These are phyloP conservation scores for Climacium dendroides DNA, from an alignment of 225 moss, liverwort and hornwort genomes.

Conservation along the genomic window DNA sequence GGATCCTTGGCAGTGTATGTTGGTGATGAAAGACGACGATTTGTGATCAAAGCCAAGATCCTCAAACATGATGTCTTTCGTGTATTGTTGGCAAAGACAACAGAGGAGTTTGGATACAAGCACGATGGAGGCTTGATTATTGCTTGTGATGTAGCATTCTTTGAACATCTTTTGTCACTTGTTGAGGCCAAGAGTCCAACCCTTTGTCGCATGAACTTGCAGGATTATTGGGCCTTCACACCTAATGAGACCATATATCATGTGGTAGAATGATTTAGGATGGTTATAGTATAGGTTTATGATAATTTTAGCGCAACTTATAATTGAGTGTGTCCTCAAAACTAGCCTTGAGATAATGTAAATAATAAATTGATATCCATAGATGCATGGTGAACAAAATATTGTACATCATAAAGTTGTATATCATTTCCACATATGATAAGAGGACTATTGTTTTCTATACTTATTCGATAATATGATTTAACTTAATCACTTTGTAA, in stretches of 20 bases:
- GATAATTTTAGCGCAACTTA: neutral
- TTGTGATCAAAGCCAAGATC: neutral
- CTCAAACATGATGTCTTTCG: conserved; percentile 26
- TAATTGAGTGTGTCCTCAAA: neutral
- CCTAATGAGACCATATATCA: neutral
- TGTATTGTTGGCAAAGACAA: conserved; percentile 37
- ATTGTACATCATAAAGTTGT: neutral
- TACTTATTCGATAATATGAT: neutral
- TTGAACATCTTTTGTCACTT: neutral
- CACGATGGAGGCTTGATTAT: conserved; percentile 52
- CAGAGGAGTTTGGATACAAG: conserved; percentile 42
- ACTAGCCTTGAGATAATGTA: neutral
- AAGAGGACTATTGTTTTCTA: neutral
- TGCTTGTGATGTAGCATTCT: conserved; percentile 17
- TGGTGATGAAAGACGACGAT: neutral
- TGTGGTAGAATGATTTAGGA: neutral
- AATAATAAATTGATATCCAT: neutral
- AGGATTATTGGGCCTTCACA: neutral
- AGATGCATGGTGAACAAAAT: neutral
- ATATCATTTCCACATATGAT: neutral
- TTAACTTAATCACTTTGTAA: neutral
- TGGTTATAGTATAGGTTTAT: neutral
- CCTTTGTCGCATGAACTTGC: neutral
- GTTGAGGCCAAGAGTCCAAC: neutral
- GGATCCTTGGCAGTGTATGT: neutral